A percentile compares a stretch with the other conserved stretches of the same genome.
phyloP scores from a whole-genome alignment of 768 basidiomycete species.

The Rhodotorula diobovata region DNA sequence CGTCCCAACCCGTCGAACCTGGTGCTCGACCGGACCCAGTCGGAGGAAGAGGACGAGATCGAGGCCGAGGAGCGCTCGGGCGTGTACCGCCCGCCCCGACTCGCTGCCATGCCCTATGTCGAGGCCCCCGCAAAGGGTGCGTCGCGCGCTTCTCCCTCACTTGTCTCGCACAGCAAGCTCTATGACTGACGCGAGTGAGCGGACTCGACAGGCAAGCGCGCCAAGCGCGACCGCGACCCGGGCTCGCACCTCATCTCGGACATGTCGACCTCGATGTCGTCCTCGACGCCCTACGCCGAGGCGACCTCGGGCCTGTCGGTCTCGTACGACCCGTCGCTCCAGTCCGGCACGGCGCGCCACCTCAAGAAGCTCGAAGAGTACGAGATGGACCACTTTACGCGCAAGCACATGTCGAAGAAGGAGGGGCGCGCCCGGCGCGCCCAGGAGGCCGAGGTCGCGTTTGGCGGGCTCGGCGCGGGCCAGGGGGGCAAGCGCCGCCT shows the following conservation, averaged over 20 bases:
- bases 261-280: constrained; percentile 28
- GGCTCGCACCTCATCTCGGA: constrained; percentile 43
- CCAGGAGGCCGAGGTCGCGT: constrained; percentile 81
- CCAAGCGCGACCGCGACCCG: constrained; percentile 47
- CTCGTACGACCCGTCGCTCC: constrained; percentile 41
- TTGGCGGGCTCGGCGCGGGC: constrained; percentile 61
- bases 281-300: constrained; percentile 46
- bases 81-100: constrained; percentile 63
- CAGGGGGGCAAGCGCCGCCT: constrained; percentile 33
- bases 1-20: constrained; percentile 80
- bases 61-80: constrained; percentile 38
- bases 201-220: constrained; percentile 41
- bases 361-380: constrained; percentile 76
- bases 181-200: too few relatives aligned
- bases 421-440: constrained; percentile 64
- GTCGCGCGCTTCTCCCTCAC: not conserved
- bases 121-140: constrained; percentile 54
- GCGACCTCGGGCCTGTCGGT: constrained; percentile 48
- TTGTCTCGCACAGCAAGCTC: not conserved
- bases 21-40: constrained; percentile 44
- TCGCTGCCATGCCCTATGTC: constrained; percentile 82
- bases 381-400: constrained; percentile 91
- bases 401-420: constrained; percentile 83
- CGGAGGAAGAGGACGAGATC: constrained; percentile 45
- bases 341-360: constrained; percentile 57